Conservation (phyloP, 2,329 filamentous ascomycete species). For the Aspergillus sp. region DNA sequence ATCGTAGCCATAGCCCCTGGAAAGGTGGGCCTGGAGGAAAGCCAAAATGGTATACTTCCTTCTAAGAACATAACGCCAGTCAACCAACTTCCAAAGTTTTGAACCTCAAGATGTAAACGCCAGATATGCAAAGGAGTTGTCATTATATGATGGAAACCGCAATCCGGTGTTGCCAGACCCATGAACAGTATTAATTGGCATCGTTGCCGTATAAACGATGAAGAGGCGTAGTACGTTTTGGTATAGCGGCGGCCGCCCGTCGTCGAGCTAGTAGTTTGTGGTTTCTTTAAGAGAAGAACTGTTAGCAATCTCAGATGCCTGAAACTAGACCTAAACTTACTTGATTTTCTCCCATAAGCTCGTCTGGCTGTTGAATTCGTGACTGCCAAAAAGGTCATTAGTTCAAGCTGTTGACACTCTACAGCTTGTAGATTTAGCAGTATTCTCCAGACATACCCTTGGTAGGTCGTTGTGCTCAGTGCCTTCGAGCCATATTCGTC, state of each 20-base stretch:
- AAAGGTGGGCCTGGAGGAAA: background rate
- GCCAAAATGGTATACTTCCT: background rate
- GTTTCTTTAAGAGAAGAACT: constrained; percentile 1
- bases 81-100: constrained; percentile 1
- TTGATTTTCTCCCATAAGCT: constrained; percentile 35
- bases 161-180: background rate
- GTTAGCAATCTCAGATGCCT: background rate
- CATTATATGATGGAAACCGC: background rate
- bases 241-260: constrained; percentile 2
- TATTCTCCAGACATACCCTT: constrained; percentile 36
- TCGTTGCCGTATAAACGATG: constrained; percentile 2
- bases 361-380: constrained; percentile 38
- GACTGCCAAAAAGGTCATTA: constrained; percentile 26
- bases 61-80: background rate
- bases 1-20: background rate
- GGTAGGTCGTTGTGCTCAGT: constrained; percentile 52
- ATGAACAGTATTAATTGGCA: background rate
- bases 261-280: constrained; percentile 16
- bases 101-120: constrained; percentile 4
- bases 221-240: constrained; percentile 19
- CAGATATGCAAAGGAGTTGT: constrained; percentile 2
- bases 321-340: constrained; percentile 17
- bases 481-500: constrained; percentile 60
- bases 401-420: background rate
- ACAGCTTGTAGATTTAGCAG: background rate